phyloP scores from a whole-genome alignment of 148 eudicot genomes.

The Heliamphora exappendiculata region DNA sequence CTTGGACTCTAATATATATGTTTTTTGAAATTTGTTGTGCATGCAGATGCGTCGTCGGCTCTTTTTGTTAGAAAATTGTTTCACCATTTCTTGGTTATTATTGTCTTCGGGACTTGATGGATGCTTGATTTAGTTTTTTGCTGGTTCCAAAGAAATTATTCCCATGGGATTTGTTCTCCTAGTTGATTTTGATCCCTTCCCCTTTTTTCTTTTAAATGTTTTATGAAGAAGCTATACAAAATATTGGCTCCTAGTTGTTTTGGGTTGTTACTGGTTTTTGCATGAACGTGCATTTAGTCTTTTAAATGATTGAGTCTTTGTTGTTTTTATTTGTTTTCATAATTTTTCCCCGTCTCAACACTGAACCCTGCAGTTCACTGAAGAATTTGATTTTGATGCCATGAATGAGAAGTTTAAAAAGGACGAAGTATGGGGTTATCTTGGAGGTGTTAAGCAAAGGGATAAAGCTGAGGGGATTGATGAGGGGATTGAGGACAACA shows the following conservation, averaged over 20 bases:
- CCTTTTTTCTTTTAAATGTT: neutral
- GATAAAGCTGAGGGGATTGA: conserved; percentile 6
- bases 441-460: conserved; percentile 17
- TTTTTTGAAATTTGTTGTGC: neutral
- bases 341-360: neutral
- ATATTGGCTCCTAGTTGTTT: neutral
- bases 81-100: neutral
- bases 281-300: neutral
- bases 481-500: neutral
- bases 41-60: neutral
- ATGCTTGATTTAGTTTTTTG: neutral
- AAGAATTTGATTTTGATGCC: conserved; percentile 26
- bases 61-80: neutral
- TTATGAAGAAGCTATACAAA: neutral
- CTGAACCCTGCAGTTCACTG: conserved; percentile 14
- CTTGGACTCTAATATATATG: neutral
- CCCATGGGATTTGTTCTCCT: neutral
- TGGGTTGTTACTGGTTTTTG: neutral
- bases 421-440: conserved; percentile 24
- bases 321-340: neutral
- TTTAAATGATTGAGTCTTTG: neutral
- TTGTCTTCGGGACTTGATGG: neutral
- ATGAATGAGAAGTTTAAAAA: conserved; percentile 26
- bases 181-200: neutral
- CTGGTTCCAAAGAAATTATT: neutral